A percentile compares a stretch with the other conserved stretches of the same genome.
Conservation (phyloP, 352 stramenopile species). For the Pythium sukuiense region DNA sequence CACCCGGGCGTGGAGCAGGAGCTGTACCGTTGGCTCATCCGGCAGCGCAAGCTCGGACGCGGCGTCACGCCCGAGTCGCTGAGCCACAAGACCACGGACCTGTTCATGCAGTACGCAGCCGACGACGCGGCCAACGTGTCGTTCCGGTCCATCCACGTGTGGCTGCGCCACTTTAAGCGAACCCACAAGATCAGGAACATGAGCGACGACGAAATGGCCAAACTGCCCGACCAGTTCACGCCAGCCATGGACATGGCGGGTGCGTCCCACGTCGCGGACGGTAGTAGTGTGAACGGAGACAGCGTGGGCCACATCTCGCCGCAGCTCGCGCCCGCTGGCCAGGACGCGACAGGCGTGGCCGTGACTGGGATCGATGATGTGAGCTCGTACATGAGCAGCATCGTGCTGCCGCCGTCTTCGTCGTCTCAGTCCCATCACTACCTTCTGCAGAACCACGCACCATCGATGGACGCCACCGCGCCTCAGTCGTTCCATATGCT, state of each 20-base stretch:
- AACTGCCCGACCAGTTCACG: slow-evolving; percentile 54
- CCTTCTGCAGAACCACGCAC: slow-evolving; percentile 24
- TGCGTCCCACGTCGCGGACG: slow-evolving; percentile 1
- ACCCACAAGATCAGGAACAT: slow-evolving; percentile 61
- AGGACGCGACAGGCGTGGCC: neutral
- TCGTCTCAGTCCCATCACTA: slow-evolving; percentile 9
- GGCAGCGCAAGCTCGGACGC: slow-evolving; percentile 52
- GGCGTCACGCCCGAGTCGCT: slow-evolving; percentile 50
- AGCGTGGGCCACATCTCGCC: slow-evolving; percentile 10
- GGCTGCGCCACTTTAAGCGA: slow-evolving; percentile 70
- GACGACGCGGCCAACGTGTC: slow-evolving; percentile 37
- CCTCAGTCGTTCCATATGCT: slow-evolving; percentile 32
- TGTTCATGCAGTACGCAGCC: slow-evolving; percentile 69
- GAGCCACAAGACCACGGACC: slow-evolving; percentile 50
- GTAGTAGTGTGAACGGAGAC: slow-evolving; percentile 1
- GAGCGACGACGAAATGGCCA: slow-evolving; percentile 46
- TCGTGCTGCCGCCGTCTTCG: slow-evolving; percentile 15
- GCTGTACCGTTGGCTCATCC: slow-evolving; percentile 83
- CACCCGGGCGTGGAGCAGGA: slow-evolving; percentile 79
- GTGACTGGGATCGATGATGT: slow-evolving; percentile 29
- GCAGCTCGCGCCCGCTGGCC: neutral
- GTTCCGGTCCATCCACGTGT: slow-evolving; percentile 49
- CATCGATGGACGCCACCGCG: slow-evolving; percentile 4
- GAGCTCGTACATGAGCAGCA: slow-evolving; percentile 37
- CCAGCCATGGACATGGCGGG: slow-evolving; percentile 57